phyloP scores from a whole-genome alignment of 2,329 filamentous ascomycete species.

The Hypoxylon sp. region DNA sequence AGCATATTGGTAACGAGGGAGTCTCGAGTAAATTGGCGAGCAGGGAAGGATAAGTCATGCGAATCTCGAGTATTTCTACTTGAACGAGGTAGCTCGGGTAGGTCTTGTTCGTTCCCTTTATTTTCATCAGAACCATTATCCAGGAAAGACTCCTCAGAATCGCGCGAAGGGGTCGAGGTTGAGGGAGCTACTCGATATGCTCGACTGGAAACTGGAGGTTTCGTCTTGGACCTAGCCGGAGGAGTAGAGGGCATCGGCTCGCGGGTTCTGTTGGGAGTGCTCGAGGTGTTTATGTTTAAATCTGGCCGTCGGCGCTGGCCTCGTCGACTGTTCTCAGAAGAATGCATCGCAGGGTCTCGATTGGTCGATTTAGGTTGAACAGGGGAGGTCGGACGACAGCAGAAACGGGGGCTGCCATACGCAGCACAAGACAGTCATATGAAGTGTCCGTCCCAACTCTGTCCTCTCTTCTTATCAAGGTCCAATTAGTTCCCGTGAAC shows the following conservation, averaged over 20 bases:
- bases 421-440: constrained; percentile 40
- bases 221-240: constrained; percentile 52
- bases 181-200: constrained; percentile 52
- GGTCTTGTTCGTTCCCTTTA: constrained; percentile 53
- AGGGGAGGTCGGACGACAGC: constrained; percentile 44
- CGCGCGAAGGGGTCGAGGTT: constrained; percentile 44
- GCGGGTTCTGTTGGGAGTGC: constrained; percentile 40
- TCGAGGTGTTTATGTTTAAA: constrained; percentile 56
- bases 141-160: constrained; percentile 53
- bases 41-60: constrained; percentile 87
- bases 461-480: constrained; percentile 1
- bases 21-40: constrained; percentile 83
- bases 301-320: constrained; percentile 55
- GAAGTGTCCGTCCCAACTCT: constrained; percentile 17
- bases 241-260: constrained; percentile 53
- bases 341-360: constrained; percentile 48
- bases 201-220: constrained; percentile 55
- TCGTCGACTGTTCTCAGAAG: constrained; percentile 51
- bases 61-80: constrained; percentile 69
- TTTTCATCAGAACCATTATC: constrained; percentile 51
- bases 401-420: constrained; percentile 47
- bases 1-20: constrained; percentile 98
- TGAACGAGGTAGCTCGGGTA: constrained; percentile 51
- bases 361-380: constrained; percentile 41
- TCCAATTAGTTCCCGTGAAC: constrained; percentile 13